A percentile compares a stretch with the other conserved stretches of the same genome.
These are phyloP conservation scores for Blastobotrys capitulatus DNA, from an alignment of 1,139 yeast species.

Conservation along the genomic window DNA sequence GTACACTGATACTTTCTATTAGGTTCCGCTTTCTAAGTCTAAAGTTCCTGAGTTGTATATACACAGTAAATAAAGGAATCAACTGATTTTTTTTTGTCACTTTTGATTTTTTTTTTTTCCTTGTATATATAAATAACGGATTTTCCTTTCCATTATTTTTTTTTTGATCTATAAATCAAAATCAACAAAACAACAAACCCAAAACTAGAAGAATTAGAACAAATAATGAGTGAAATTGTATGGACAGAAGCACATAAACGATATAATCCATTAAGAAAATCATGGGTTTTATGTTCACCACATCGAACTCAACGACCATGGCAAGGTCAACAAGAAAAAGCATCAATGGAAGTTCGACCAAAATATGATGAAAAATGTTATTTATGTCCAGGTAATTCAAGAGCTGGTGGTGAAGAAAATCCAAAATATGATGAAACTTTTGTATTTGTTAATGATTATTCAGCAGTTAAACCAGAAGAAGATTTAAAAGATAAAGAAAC, in stretches of 20 bases:
- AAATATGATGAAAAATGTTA: constrained; percentile 62
- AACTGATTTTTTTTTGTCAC: not conserved
- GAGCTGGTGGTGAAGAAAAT: constrained; percentile 52
- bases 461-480: constrained; percentile 49
- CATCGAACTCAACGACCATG: constrained; percentile 77
- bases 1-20: no score
- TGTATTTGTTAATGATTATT: constrained; percentile 62
- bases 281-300: constrained; percentile 68
- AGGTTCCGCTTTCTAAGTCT: no score
- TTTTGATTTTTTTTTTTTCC: not conserved
- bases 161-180: not conserved
- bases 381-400: constrained; percentile 65
- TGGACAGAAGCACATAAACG: constrained; percentile 51
- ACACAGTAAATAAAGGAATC: not conserved
- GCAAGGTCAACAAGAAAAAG: constrained; percentile 69
- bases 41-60: no score
- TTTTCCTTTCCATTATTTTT: not conserved
- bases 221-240: constrained; percentile 8
- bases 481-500: constrained; percentile 15
- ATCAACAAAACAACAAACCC: not conserved
- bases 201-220: not conserved
- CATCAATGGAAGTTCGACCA: constrained; percentile 43
- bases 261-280: constrained; percentile 57
- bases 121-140: not conserved
- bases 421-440: constrained; percentile 55